phyloP scores from a whole-genome alignment of 2,329 filamentous ascomycete species.

The Clarireedia hainanense region DNA sequence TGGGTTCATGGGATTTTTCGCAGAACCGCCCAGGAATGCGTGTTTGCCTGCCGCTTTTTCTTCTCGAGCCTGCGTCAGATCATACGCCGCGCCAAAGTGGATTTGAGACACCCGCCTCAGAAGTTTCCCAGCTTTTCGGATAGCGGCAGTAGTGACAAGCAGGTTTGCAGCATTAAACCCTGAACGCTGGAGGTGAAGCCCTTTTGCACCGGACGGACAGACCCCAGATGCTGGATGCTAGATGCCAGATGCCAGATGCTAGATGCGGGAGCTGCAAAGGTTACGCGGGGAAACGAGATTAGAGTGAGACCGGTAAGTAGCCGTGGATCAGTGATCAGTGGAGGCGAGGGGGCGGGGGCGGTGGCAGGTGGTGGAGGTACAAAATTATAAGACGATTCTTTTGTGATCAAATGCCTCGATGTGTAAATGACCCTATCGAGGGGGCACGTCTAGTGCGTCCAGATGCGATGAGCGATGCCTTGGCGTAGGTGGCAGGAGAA shows the following conservation, averaged over 20 bases:
- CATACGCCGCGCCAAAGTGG: too few relatives aligned
- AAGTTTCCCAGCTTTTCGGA: background rate
- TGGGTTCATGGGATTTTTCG: background rate
- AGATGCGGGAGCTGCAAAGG: background rate
- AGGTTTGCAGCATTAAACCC: too few relatives aligned
- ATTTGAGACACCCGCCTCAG: background rate
- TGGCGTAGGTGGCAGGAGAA: background rate
- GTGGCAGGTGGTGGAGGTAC: background rate
- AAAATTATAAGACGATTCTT: background rate
- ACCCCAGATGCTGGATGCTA: background rate
- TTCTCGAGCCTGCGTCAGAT: background rate
- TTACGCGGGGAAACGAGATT: background rate
- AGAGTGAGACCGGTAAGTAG: background rate
- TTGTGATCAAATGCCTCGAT: background rate
- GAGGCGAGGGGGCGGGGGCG: background rate
- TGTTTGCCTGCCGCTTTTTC: background rate
- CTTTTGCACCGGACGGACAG: background rate
- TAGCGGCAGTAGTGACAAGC: background rate
- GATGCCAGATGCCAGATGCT: background rate
- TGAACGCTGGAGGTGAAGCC: too few relatives aligned
- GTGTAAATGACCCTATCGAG: slow-evolving; percentile 2
- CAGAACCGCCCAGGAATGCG: background rate
- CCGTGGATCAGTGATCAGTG: background rate
- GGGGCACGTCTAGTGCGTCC: background rate
- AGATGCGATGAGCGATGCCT: background rate